phyloP scores from a whole-genome alignment of 306 rosid genomes.

The Acmispon strigosus region DNA sequence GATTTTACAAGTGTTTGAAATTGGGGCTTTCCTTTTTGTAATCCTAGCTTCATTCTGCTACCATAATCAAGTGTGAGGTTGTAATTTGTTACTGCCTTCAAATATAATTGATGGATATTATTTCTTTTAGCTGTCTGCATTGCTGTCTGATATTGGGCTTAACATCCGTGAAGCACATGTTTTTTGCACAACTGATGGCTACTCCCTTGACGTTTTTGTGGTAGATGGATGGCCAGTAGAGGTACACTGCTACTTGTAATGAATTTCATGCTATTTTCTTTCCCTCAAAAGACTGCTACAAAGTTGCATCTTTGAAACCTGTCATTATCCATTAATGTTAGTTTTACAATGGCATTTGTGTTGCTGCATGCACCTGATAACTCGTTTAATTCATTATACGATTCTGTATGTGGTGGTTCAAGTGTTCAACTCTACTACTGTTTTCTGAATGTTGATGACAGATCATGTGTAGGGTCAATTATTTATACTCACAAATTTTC shows the following conservation, averaged over 20 bases:
- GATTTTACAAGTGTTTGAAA: background rate
- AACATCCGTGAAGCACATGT: constrained; percentile 61
- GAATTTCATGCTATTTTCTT: constrained; percentile 2
- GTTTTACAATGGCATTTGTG: background rate
- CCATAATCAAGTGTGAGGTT: background rate
- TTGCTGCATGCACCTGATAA: constrained; percentile 3
- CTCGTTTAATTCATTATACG: constrained; percentile 7
- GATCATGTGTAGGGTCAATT: background rate
- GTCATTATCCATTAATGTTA: background rate
- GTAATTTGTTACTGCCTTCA: background rate
- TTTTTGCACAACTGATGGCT: constrained; percentile 50
- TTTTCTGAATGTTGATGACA: constrained; percentile 9
- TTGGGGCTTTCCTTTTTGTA: background rate
- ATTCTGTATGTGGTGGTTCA: constrained; percentile 12
- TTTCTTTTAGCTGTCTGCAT: constrained; percentile 42
- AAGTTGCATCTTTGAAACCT: background rate
- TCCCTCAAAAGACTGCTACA: background rate
- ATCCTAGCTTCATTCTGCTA: background rate
- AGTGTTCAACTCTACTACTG: background rate
- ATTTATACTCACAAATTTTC: constrained; percentile 7
- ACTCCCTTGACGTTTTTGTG: constrained; percentile 48
- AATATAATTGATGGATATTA: background rate
- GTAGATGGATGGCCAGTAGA: constrained; percentile 47
- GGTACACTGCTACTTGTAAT: constrained; percentile 19
- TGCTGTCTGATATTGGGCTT: constrained; percentile 55